These are phyloP conservation scores for Cucumis melo DNA, from an alignment of 306 rosid species.

Conservation along the genomic window DNA sequence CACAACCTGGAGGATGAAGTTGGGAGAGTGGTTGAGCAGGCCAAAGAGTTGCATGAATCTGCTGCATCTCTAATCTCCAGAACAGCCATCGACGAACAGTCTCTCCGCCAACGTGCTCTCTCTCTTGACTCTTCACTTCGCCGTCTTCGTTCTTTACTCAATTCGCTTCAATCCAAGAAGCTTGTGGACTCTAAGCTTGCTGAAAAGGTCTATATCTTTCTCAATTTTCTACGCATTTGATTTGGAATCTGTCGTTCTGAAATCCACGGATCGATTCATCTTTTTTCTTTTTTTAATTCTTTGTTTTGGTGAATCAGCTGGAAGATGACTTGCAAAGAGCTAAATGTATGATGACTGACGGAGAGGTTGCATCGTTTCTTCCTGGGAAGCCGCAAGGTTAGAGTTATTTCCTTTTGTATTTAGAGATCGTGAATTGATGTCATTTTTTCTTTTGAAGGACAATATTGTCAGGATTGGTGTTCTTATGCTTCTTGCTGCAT, in stretches of 20 bases:
- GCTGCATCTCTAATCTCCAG: conserved; percentile 38
- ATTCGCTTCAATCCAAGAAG: conserved; percentile 35
- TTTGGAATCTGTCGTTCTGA: neutral
- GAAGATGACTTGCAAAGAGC: conserved; percentile 87
- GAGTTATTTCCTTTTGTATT: neutral
- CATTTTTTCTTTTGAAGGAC: neutral
- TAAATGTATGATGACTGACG: conserved; percentile 57
- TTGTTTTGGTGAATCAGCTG: conserved; percentile 25
- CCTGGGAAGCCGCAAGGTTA: conserved; percentile 72
- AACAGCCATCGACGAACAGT: conserved; percentile 38
- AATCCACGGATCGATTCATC: neutral
- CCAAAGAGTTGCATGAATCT: conserved; percentile 59
- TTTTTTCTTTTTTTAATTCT: neutral
- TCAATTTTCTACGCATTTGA: neutral
- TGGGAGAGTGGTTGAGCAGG: conserved; percentile 45
- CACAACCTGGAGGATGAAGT: conserved; percentile 44
- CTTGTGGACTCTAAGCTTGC: conserved; percentile 40
- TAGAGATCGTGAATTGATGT: neutral
- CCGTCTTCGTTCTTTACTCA: conserved; percentile 46
- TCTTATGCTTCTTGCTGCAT: neutral
- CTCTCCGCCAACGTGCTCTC: conserved; percentile 60
- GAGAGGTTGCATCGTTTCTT: conserved; percentile 73
- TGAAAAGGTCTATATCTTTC: conserved; percentile 30
- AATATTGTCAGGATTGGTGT: neutral
- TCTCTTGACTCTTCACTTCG: conserved; percentile 47